Base-by-base conservation (phyloP, 192 early-diverging fungal genomes). In the Umbelopsis vinacea region DNA sequence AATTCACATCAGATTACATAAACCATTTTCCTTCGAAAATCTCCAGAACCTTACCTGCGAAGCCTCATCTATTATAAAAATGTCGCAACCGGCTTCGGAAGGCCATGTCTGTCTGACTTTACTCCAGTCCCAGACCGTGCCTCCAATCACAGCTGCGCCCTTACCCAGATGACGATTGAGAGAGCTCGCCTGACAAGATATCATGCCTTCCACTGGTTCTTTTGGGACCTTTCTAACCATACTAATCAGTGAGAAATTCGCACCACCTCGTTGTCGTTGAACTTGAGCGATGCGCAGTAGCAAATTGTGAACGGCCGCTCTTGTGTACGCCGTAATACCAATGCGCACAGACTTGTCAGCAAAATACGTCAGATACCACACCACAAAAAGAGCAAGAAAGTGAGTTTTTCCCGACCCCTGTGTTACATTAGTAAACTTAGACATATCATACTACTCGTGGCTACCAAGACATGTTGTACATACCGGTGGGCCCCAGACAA, bases 341-440 rank as follows among this genome's bases (percentile, higher is more conserved):
- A 86, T 81, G 14, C 81, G 74, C 45, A 82, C 73, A 53, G 77
- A 71, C 26, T 76, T 75, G 24, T 48, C 23, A 23, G 68, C 67
- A 19, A 84, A 10, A n/a, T 82, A 71, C n/a, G 75, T 75, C 22
- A 82, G 60, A 45, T 79, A 81, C 70, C 82, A 72, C 17, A 78
- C 48, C 4, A 80, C 66, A 21, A 82, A 79, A 17, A 86, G 70
- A 7, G 85, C 82, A 26, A 86, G 67, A 52, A 86, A 86, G 22
- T 83, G 78, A 0, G 85, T 84, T 53, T 86, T 86, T 43, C 85
- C 85, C 1, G 85, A 86, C 10, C 85, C 85, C 85, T 86, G 33
- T 54, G 46, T 35, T 38, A 63, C 57, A 50, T 50, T 50, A 73
- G 57, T 29, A 63, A 29, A 63, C 26, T 14, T 21, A 19, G 15